Base-by-base conservation (phyloP, 2,329 filamentous ascomycete species). In the Trichophyton simii region DNA sequence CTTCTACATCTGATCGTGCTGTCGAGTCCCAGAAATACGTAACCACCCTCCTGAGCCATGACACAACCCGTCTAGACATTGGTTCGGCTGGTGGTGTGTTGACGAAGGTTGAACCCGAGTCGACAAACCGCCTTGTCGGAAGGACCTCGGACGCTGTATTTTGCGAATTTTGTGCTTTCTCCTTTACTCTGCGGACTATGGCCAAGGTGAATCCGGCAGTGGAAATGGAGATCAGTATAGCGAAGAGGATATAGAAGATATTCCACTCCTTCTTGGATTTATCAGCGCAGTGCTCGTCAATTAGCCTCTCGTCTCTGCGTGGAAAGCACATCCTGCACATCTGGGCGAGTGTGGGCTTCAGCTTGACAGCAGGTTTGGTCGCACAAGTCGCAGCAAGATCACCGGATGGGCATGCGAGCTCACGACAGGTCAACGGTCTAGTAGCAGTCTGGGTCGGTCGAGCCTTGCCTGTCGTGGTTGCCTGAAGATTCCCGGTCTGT, bases 161-260 rank as follows among this genome's bases (percentile, higher is more conserved):
- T 9, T 9, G 25, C 5, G 31, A 9, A 3, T 9, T 55, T 18
- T 55, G 52, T 34, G 28, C 25, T 31, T 36, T 55, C 8, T n/a
- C 52, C 28, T 8, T 55, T n/a, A 36, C 1, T 18, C n/a, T 55
- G 15, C 52, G 52, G 15, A 34, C 5, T n/a, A 36, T 18, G 11
- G n/a, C 13, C 15, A 55, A 6, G 4, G 52, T 20, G 52, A 55
- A n/a, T 9, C 18, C n/a, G 3, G 36, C 13, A 20, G 5, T 20
- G 25, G 57, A 36, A 28, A 36, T n/a, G 6, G 57, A n/a, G 3
- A 58, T 11, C 6, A 58, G 57, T 46, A 58, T 44, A 9, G 57
- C 57, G n/a, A n/a, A 58, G 20, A 58, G 57, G 15, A 58, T 44
- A 28, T 58, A 58, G 28, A 58, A 58, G 7, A 58, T 18, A n/a